Evolutionary conservation across 495 filamentous ascomycete species (phyloP).

Genomic region (Penicillium egyptiacum): DNA sequence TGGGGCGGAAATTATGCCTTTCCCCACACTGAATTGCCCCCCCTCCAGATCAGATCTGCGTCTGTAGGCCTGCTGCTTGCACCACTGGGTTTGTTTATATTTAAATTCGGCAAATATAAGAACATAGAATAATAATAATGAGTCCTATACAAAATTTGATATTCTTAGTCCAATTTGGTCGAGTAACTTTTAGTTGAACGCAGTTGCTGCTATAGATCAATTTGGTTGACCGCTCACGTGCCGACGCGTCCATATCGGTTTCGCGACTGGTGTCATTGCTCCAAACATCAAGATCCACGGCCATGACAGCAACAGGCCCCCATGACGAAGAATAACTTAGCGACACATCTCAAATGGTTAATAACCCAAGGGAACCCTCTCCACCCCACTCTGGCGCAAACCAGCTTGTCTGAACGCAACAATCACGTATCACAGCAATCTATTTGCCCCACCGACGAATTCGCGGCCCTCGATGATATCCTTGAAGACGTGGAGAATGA

Average conservation of each 20-base stretch:
- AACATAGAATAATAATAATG: background rate
- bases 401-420: constrained; percentile 22
- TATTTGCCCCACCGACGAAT: constrained; percentile 24
- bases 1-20: constrained; percentile 32
- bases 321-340: constrained; percentile 56
- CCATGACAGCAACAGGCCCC: constrained; percentile 38
- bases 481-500: constrained; percentile 30
- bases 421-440: constrained; percentile 20
- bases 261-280: constrained; percentile 20
- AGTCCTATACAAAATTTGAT: background rate
- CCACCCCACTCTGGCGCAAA: constrained; percentile 34
- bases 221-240: constrained; percentile 33
- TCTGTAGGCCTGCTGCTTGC: background rate
- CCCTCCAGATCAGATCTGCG: constrained; percentile 9
- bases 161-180: background rate
- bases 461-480: constrained; percentile 21
- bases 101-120: background rate
- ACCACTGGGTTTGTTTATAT: background rate
- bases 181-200: background rate
- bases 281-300: constrained; percentile 18
- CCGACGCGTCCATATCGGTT: constrained; percentile 26
- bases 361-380: constrained; percentile 42
- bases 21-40: constrained; percentile 22
- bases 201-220: constrained; percentile 7
- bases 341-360: constrained; percentile 52